phyloP scores from a whole-genome alignment of 192 early-diverging fungal species.

The Coemansia sp. region DNA sequence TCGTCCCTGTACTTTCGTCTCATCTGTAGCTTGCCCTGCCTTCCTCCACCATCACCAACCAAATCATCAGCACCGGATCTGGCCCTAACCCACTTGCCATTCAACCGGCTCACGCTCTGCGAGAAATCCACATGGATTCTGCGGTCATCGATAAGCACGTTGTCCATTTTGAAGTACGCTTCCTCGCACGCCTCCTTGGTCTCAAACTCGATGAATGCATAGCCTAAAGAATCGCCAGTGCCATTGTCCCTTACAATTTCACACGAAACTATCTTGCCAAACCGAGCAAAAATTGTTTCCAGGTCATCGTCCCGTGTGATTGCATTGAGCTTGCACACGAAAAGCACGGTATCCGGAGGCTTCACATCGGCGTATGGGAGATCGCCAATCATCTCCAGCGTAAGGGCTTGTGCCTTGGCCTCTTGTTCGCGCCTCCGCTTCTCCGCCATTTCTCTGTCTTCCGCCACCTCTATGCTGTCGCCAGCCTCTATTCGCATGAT shows the following conservation, averaged over 20 bases:
- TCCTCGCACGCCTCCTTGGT: slow-evolving; percentile 84
- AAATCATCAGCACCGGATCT: neutral
- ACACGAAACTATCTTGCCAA: slow-evolving; percentile 87
- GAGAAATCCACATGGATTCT: slow-evolving; percentile 98
- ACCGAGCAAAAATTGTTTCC: slow-evolving; percentile 88
- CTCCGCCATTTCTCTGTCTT: slow-evolving; percentile 67
- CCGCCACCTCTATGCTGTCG: slow-evolving; percentile 60
- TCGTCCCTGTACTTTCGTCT: slow-evolving; percentile 17
- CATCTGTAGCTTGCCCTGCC: neutral
- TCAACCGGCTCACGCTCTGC: slow-evolving; percentile 85
- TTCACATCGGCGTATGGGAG: slow-evolving; percentile 95
- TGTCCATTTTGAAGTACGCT: slow-evolving; percentile 97
- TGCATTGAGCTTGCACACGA: slow-evolving; percentile 94
- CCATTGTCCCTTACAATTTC: slow-evolving; percentile 86
- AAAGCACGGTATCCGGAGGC: slow-evolving; percentile 94
- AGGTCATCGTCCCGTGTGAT: slow-evolving; percentile 89
- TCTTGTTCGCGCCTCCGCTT: slow-evolving; percentile 64
- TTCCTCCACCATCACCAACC: neutral
- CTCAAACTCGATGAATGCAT: slow-evolving; percentile 97
- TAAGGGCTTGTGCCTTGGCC: slow-evolving; percentile 85
- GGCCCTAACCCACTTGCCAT: slow-evolving; percentile 69
- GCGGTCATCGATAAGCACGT: slow-evolving; percentile 93
- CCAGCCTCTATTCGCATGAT: slow-evolving; percentile 78
- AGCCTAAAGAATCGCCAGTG: slow-evolving; percentile 80
- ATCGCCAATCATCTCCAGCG: slow-evolving; percentile 97